Evolutionary conservation across 306 rosid genomes (phyloP), one percentile per base, ranked within the genome.

Genomic region (Abrus precatorius): DNA sequence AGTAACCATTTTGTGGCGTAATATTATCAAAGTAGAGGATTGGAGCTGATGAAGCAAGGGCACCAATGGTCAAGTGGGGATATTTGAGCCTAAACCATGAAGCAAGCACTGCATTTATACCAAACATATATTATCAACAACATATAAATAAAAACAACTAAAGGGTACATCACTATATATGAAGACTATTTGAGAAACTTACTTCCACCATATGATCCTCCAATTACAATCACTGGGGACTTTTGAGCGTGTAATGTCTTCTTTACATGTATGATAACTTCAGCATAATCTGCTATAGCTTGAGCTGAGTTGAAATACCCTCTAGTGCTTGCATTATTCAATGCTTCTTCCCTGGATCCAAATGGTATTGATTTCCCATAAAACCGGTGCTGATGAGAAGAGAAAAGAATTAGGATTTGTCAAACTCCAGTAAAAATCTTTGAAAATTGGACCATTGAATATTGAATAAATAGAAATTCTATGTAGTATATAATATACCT

Each of bases 201-300:
- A 94, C 98, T 94, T 94, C 95, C 98, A 50, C 98, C 95, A 13
- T 92, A 94, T 30, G 98, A 94, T 56, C 87, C 98, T 67, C 98
- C 98, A 28, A 94, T 50, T 1, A 92, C 94, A 79, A 92, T 84
- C n/a, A 90, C 85, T 0, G 97, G 98, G 3, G 95, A 92, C 29
- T 86, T 36, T 34, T 75, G 20, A 6, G 97, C 90, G 0, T 64
- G 43, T 2, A 86, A 62, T 55, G 74, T 63, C 36, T 85, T 69
- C 85, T 92, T 92, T 4, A 94, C 34, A 48, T 92, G 85, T 34
- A 89, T 68, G 38, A 94, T 53, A 5, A 94, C 62, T 14, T 38
- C 78, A 20, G 94, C 97, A 81, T 94, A 94, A 79, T 94, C 95
- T 64, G 92, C 96, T 61, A 93, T 27, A 0, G 95, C 98, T 62